Conservation (phyloP, 495 filamentous ascomycete genomes). For the Aspergillus haitiensis region DNA sequence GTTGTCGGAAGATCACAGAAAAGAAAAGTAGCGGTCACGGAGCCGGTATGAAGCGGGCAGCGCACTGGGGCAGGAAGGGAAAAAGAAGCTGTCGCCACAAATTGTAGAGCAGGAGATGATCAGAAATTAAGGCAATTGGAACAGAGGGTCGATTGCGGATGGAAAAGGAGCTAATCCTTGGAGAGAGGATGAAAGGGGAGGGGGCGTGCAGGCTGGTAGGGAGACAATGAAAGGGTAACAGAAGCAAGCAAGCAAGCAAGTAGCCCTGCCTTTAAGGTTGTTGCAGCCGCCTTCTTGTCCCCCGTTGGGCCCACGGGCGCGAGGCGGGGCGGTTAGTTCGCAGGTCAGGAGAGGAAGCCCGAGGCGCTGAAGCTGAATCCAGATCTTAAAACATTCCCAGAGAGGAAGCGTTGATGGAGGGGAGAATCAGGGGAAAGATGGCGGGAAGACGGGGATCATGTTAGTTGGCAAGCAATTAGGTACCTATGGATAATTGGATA, state of each 20-base stretch:
- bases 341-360: constrained; percentile 6
- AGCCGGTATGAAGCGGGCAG: constrained; percentile 6
- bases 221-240: constrained; percentile 1
- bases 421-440: constrained; percentile 17
- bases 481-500: neutral
- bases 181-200: constrained; percentile 1
- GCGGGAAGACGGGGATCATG: constrained; percentile 7
- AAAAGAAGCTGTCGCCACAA: constrained; percentile 6
- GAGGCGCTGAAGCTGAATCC: neutral
- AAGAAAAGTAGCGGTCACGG: constrained; percentile 27
- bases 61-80: constrained; percentile 8
- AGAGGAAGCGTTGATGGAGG: neutral
- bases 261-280: constrained; percentile 30
- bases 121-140: constrained; percentile 17
- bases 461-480: neutral
- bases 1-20: neutral
- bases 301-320: constrained; percentile 33
- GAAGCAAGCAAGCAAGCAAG: constrained; percentile 10
- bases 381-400: neutral
- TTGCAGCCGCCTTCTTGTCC: constrained; percentile 31
- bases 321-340: constrained; percentile 24
- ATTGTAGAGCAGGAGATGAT: constrained; percentile 21
- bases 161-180: constrained; percentile 11
- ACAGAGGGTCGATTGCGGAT: constrained; percentile 3
- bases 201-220: constrained; percentile 2